Base-by-base conservation (phyloP, 2,329 filamentous ascomycete species). In the Nothopassalora personata region DNA sequence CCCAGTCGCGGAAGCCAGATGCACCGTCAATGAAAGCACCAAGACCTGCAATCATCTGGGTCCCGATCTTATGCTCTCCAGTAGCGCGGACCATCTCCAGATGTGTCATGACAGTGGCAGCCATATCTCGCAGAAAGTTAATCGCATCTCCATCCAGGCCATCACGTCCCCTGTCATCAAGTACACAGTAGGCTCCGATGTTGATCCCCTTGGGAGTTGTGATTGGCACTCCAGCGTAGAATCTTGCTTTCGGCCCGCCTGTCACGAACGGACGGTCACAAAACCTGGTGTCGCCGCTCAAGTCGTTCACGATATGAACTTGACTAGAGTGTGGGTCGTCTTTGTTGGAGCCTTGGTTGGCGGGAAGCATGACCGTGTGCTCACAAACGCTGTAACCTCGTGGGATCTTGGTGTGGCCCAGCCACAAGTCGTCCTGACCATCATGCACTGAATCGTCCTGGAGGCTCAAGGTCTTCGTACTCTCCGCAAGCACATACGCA, bases 151-250 rank as follows among this genome's bases (percentile, higher is more conserved):
- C 66, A 10, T 73, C 73, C 18, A 88, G 66, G 0, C 79, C 80
- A 46, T 80, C 66, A 13, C 83, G 80, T 0, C 82, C 79, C 19
- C 77, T 75, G 47, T 82, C 79, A 63, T 87, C 85, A 3, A 85
- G 73, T 1, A 87, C 79, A 54, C 81, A 81, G 59, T 85, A 84
- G 10, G 79, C 80, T 9, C 86, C 86, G 57, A 89, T 83, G 50
- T 80, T 79, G 65, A 82, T 80, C 27, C 82, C 80, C 39, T 78
- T 80, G 0, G 80, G 62, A 4, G 64, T 63, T 0, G 62, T 64
- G 39, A 66, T 64, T 1, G 64, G 64, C 0, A 86, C 84, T 18
- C 81, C 81, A 5, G 81, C 82, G 59, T 84, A 83, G 66, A 85
- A 85, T 7, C 67, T 65, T 7, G 66, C 68, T 18, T 61, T 65